phyloP scores from a whole-genome alignment of 192 early-diverging fungal species.

The Rhizoclosmatium globosum region DNA sequence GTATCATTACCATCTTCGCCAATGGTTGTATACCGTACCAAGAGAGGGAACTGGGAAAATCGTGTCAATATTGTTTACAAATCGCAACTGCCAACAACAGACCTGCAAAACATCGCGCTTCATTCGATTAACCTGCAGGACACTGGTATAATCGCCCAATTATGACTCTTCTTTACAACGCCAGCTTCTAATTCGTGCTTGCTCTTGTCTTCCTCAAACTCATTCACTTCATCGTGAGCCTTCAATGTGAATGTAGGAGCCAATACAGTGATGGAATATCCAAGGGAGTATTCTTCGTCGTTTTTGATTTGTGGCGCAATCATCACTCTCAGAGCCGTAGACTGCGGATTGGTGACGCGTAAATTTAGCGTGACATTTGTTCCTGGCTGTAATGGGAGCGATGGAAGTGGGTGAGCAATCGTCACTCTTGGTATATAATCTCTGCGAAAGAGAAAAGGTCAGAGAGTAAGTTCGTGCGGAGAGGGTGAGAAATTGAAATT shows the following conservation, averaged over 20 bases:
- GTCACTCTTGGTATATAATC: constrained; percentile 85
- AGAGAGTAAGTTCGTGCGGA: constrained; percentile 10
- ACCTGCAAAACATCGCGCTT: constrained; percentile 56
- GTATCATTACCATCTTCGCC: constrained; percentile 40
- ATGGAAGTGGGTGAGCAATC: constrained; percentile 50
- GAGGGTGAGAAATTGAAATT: neutral
- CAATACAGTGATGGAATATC: neutral
- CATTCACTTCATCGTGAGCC: constrained; percentile 36
- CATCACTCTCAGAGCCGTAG: constrained; percentile 2
- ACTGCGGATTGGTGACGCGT: constrained; percentile 11
- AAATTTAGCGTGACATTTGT: constrained; percentile 7
- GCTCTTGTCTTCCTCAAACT: constrained; percentile 49
- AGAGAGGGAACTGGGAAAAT: constrained; percentile 63
- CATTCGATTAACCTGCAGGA: too few relatives aligned
- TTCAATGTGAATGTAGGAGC: constrained; percentile 22
- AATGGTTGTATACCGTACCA: constrained; percentile 63
- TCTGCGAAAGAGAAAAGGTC: constrained; percentile 38
- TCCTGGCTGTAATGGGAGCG: neutral
- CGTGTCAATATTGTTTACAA: neutral
- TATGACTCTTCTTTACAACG: constrained; percentile 68
- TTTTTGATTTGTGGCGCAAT: neutral
- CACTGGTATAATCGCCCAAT: constrained; percentile 68
- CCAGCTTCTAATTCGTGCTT: constrained; percentile 54
- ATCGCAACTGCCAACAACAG: neutral
- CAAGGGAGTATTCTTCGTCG: neutral